Conservation (phyloP, 2,329 filamentous ascomycete species). For the Penicillium psychrosexuale region DNA sequence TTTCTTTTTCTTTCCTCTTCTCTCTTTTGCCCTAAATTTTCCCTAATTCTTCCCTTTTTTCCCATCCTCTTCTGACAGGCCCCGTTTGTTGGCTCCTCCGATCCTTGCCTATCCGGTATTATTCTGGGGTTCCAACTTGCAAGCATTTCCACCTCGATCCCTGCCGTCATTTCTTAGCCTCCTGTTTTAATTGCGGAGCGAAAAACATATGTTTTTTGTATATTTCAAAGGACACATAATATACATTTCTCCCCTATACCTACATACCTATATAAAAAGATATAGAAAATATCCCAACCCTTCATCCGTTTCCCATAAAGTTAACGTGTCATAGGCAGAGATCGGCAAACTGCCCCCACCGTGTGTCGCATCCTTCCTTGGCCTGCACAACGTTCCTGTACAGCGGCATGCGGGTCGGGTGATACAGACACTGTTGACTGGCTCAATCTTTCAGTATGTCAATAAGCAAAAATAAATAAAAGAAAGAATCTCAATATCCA, state of each 20-base stretch:
- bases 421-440: slow-evolving; percentile 11
- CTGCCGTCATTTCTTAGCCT: not conserved
- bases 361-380: slow-evolving; percentile 12
- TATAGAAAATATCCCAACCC: not conserved
- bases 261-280: not conserved
- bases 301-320: not conserved
- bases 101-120: slow-evolving; percentile 20
- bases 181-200: not conserved
- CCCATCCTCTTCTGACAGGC: not conserved
- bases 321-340: slow-evolving; percentile 9
- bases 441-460: not conserved
- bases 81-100: slow-evolving; percentile 13
- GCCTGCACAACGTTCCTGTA: slow-evolving; percentile 19
- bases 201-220: not conserved
- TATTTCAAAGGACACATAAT: not conserved
- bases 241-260: not conserved
- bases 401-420: slow-evolving; percentile 21
- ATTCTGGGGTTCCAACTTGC: slow-evolving; percentile 19
- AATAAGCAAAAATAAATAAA: not conserved
- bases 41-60: not conserved
- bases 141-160: slow-evolving; percentile 12
- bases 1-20: not conserved
- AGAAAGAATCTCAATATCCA: slow-evolving; percentile 3
- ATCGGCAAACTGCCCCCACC: slow-evolving; percentile 20
- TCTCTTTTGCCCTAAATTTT: not conserved